Evolutionary conservation across 495 filamentous ascomycete genomes (phyloP), one percentile per base, ranked within the genome.

Genomic region (Stereocaulon alpinum): DNA sequence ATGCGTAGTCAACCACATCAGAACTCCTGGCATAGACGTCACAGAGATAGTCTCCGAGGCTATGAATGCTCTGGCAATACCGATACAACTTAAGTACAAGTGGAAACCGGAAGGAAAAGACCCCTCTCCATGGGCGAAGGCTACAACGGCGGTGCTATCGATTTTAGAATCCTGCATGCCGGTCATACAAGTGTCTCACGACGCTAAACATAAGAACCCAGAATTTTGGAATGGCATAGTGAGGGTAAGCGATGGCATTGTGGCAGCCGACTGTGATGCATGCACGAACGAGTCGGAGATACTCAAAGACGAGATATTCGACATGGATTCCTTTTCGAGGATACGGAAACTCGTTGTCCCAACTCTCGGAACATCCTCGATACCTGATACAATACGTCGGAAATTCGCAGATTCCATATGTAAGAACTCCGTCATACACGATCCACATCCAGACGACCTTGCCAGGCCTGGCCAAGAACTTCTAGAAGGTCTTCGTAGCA

Each of bases 371-470:
- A 75, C 77, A 0, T 61, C 79, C 15, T 67, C 71, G 1, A 81
- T 95, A 18, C 75, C 82, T 2, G 86, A 93, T 62, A 69, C 74
- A 29, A 82, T 85, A 3, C 79, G 88, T 15, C 78, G 78, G n/a
- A 72, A 79, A 10, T 96, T 93, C 66, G 80, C 85, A 1, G 81
- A 81, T 56, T 82, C 82, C 18, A 79, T 98, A n/a, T 91, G 96
- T 71, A 74, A 79, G 52, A 87, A 80, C 20, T 96, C 91, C 24
- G 81, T 96, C 64, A 86, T 95, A 60, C 89, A 95, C 68, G 62
- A 76, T 4, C 81, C 84, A 0, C 77, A 84, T 24, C 80, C 82
- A 11, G 76, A 80, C 22, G 89, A 94, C 61, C 75, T 82, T 29
- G 72, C 83, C 15, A 60, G 73, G 41, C 73, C 76, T 24, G 75